Conservation (phyloP, 768 basidiomycete genomes). For the Suillus occidentalis region DNA sequence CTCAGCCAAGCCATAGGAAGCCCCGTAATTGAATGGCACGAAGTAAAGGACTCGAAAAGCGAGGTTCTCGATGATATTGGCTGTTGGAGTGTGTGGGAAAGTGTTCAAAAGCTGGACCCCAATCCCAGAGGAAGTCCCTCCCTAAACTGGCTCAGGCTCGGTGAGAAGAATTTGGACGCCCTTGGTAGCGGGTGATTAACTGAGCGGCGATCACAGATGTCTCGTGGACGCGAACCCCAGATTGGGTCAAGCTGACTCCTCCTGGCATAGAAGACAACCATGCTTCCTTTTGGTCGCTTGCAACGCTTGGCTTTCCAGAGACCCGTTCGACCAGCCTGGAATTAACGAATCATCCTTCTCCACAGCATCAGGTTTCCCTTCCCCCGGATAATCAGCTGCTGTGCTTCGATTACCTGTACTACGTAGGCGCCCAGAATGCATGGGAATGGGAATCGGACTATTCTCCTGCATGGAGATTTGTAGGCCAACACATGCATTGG, state of each 20-base stretch:
- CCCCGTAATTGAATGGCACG: conserved; percentile 62
- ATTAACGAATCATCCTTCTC: conserved; percentile 17
- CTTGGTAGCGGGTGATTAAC: conserved; percentile 35
- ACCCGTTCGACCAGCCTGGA: conserved; percentile 10
- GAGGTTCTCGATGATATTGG: conserved; percentile 29
- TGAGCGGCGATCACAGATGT: conserved; percentile 37
- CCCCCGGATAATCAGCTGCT: conserved; percentile 27
- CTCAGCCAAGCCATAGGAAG: conserved; percentile 43
- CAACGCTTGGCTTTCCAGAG: conserved; percentile 23
- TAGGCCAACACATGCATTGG: conserved; percentile 55
- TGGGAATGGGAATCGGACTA: conserved; percentile 58
- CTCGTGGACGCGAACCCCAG: conserved; percentile 25
- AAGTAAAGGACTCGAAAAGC: conserved; percentile 53
- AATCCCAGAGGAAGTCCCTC: conserved; percentile 14
- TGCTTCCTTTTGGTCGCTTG: conserved; percentile 26
- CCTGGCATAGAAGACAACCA: conserved; percentile 20
- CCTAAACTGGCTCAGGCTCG: conserved; percentile 9
- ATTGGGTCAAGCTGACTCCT: conserved; percentile 22
- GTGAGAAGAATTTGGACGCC: neutral
- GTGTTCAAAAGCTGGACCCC: conserved; percentile 16
- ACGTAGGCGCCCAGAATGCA: conserved; percentile 43
- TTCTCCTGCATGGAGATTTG: conserved; percentile 58
- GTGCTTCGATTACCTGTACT: conserved; percentile 29
- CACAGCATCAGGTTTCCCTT: conserved; percentile 15
- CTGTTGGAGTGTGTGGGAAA: conserved; percentile 24